Conservation (phyloP, 441 rosid genomes). For the Dalechampia spathulata region DNA sequence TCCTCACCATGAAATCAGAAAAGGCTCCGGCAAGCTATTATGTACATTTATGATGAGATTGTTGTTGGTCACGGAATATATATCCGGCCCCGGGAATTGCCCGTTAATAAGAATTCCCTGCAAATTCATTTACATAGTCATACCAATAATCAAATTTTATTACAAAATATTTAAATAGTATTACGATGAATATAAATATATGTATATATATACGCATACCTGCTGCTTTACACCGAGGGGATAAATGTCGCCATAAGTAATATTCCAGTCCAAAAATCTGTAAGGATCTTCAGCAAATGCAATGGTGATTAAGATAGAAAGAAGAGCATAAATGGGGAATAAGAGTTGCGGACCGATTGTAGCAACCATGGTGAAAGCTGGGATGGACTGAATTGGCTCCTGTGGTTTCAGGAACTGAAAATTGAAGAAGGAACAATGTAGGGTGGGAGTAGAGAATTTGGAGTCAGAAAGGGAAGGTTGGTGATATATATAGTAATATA, state of each 20-base stretch:
- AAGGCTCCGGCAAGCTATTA: constrained; percentile 29
- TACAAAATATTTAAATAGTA: too few species aligned
- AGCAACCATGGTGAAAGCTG: constrained; percentile 2
- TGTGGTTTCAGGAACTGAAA: too few species aligned
- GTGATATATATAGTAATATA: neutral
- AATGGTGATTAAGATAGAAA: neutral
- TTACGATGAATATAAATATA: neutral
- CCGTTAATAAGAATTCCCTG: constrained; percentile 89
- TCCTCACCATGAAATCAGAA: constrained; percentile 29
- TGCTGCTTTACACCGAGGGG: constrained; percentile 72
- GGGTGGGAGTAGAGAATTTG: neutral
- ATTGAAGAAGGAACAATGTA: neutral
- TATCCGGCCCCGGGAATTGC: constrained; percentile 83
- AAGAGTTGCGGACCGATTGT: neutral
- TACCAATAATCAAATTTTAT: too few species aligned
- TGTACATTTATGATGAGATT: constrained; percentile 73
- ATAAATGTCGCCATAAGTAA: constrained; percentile 68
- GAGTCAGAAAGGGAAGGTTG: neutral
- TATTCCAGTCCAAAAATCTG: constrained; percentile 72
- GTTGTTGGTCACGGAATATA: constrained; percentile 72
- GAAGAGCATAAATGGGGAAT: neutral
- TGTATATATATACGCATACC: constrained; percentile 20
- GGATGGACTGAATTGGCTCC: too few species aligned
- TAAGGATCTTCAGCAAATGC: constrained; percentile 51
- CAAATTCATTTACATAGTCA: neutral